A percentile compares a stretch with the other conserved stretches of the same genome.
Conservation (phyloP, 2,329 filamentous ascomycete genomes). For the Fusarium veterinarium region DNA sequence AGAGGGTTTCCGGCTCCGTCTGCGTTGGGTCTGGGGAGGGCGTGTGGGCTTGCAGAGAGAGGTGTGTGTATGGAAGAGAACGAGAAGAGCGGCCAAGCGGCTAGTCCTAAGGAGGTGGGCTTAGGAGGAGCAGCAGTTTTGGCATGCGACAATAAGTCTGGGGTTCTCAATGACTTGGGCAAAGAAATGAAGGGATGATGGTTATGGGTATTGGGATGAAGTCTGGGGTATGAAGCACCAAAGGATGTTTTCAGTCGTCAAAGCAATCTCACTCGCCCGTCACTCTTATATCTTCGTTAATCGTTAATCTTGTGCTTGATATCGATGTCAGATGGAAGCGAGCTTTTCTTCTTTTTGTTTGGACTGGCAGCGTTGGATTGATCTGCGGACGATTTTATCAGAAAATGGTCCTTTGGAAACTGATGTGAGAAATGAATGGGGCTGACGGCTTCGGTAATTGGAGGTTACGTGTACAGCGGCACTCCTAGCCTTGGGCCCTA, state of each 20-base stretch:
- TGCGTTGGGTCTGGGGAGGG: slow-evolving; percentile 17
- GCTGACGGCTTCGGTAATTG: slow-evolving; percentile 32
- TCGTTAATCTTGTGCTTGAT: not conserved
- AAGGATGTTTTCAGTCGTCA: not conserved
- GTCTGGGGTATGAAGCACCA: not conserved
- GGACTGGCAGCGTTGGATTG: not conserved
- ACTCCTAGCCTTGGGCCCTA: not conserved
- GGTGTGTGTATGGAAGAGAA: slow-evolving; percentile 15
- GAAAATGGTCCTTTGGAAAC: slow-evolving; percentile 18
- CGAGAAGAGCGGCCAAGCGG: slow-evolving; percentile 4
- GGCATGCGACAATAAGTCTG: slow-evolving; percentile 14
- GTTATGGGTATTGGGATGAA: not conserved
- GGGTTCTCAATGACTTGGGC: not conserved
- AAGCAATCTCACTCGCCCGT: not conserved
- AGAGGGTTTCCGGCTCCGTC: not conserved
- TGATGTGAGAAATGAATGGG: slow-evolving; percentile 34
- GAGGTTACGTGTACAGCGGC: slow-evolving; percentile 37
- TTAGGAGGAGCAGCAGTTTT: slow-evolving; percentile 10
- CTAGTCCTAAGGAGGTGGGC: slow-evolving; percentile 4
- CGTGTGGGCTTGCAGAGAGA: slow-evolving; percentile 8
- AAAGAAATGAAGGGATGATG: not conserved
- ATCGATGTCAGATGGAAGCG: not conserved
- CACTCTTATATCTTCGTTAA: not conserved
- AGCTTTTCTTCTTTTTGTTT: not conserved
- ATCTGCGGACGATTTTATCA: not conserved